Percentiles rank a stretch among this genome's conserved stretches.
phyloP scores from a whole-genome alignment of 202 grass and related monocot species.

The Miscanthus sacchariflorus region DNA sequence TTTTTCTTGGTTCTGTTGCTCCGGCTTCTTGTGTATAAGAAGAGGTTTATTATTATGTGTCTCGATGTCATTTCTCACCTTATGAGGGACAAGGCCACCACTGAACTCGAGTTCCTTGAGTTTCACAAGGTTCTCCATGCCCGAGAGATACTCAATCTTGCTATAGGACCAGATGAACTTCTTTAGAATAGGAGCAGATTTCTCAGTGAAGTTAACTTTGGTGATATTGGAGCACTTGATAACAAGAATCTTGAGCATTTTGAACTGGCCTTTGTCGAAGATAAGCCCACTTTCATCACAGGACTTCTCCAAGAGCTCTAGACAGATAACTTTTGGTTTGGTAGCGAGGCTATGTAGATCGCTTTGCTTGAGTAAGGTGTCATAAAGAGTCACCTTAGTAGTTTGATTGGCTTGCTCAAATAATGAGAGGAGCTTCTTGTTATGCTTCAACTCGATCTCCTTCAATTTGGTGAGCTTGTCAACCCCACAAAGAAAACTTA shows the following conservation, averaged over 20 bases:
- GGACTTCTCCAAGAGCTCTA: not conserved
- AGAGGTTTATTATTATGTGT: not conserved
- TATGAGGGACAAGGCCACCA: not conserved
- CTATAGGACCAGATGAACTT: not conserved
- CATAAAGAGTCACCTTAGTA: conserved; percentile 1
- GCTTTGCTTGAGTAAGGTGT: not conserved
- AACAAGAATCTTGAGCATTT: not conserved
- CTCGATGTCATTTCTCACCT: not conserved
- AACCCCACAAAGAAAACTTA: not conserved
- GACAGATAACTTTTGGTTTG: not conserved
- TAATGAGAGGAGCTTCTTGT: not conserved
- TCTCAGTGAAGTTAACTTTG: rapidly evolving
- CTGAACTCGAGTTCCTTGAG: not conserved
- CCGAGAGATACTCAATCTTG: not conserved
- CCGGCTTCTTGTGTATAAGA: not conserved
- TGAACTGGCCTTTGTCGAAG: conserved; percentile 19
- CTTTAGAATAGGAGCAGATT: not conserved
- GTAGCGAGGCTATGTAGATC: not conserved
- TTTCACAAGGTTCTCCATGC: not conserved
- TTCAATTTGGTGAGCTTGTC: not conserved
- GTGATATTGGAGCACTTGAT: not conserved
- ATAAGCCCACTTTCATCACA: not conserved
- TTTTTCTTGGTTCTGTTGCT: not conserved
- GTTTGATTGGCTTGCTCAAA: not conserved
- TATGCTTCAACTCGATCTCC: not conserved